Evolutionary conservation across 2,329 filamentous ascomycete species (phyloP), one percentile per base, ranked within the genome.

Genomic region (Fusarium odoratissimum): DNA sequence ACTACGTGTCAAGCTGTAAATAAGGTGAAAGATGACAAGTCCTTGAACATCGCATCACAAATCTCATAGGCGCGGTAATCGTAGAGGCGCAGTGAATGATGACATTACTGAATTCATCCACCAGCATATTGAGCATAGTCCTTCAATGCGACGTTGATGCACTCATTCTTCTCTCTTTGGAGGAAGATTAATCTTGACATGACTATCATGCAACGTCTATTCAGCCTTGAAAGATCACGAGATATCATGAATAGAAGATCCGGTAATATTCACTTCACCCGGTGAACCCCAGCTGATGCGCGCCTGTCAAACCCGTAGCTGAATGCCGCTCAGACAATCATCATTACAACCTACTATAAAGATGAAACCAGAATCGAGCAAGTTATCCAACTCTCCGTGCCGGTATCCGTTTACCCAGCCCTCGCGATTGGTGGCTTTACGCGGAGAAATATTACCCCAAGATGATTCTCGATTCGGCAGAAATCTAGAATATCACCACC

Each of bases 401-500:
- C 48, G 57, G 10, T 56, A 42, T 23, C 46, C 48, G 46, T 55
- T 60, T 56, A 60, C 7, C 48, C 37, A 55, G 8, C 8, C 9
- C 19, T 14, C 6, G 16, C 54, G 40, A 41, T 60, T 56, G 57
- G 57, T 60, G 57, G 57, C 37, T 41, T 35, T 55, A 41, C n/a
- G n/a, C 28, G 63, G 63, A 59, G 23, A 21, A 66, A 66, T 45
- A 30, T 56, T 64, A 12, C 23, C 37, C 46, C 21, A 64, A 56
- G 11, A 58, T 58, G 42, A 38, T 23, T 59, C 51, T 38, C 37
- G 23, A 49, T 66, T 9, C 9, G 61, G 64, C 14, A 66, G 28
- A 49, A 42, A 38, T 66, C 61, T 60, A 64, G 61, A 66, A 66
- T 38, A 33, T 66, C 44, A 33, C 40, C n/a, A 35, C 46, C 30